Percentiles rank a stretch among this genome's conserved stretches.
Evolutionary conservation across 2,329 filamentous ascomycete genomes (phyloP).

Genomic region (Metarhizium brunneum): DNA sequence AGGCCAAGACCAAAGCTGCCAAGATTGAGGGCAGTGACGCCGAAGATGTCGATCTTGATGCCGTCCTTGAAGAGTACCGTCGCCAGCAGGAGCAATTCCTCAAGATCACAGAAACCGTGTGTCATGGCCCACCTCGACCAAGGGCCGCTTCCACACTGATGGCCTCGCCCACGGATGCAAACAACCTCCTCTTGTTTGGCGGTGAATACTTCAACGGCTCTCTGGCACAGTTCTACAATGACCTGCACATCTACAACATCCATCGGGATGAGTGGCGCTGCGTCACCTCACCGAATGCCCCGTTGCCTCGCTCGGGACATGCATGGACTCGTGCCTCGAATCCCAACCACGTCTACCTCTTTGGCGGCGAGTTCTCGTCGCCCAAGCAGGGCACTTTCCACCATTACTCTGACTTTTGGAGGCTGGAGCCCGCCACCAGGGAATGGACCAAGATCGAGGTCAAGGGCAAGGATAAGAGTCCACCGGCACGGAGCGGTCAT

Average conservation of each 20-base stretch:
- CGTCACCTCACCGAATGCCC: conserved; percentile 84
- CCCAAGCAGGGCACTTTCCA: conserved; percentile 98
- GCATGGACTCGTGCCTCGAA: conserved; percentile 90
- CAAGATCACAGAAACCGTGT: conserved; percentile 78
- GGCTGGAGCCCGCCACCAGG: conserved; percentile 69
- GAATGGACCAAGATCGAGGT: conserved; percentile 89
- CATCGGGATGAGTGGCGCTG: conserved; percentile 84
- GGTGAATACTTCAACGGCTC: conserved; percentile 95
- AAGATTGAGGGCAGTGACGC: conserved; percentile 75
- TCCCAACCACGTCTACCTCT: conserved; percentile 75
- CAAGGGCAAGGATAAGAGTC: conserved; percentile 66
- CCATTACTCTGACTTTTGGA: conserved; percentile 98
- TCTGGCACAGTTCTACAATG: conserved; percentile 63
- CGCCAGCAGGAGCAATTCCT: conserved; percentile 89
- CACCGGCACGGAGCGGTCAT: conserved; percentile 81
- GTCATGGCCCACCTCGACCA: conserved; percentile 62
- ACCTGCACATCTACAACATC: conserved; percentile 63
- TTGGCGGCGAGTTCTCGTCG: conserved; percentile 92
- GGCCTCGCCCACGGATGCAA: conserved; percentile 75
- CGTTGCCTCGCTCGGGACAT: conserved; percentile 83
- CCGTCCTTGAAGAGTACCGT: conserved; percentile 85
- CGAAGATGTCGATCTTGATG: conserved; percentile 88
- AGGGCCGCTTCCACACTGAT: conserved; percentile 75
- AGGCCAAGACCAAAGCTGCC: conserved; percentile 60
- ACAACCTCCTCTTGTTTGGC: conserved; percentile 84